A percentile compares a stretch with the other conserved stretches of the same genome.
Conservation (phyloP, 2,329 filamentous ascomycete species). For the Penicillium sp. region DNA sequence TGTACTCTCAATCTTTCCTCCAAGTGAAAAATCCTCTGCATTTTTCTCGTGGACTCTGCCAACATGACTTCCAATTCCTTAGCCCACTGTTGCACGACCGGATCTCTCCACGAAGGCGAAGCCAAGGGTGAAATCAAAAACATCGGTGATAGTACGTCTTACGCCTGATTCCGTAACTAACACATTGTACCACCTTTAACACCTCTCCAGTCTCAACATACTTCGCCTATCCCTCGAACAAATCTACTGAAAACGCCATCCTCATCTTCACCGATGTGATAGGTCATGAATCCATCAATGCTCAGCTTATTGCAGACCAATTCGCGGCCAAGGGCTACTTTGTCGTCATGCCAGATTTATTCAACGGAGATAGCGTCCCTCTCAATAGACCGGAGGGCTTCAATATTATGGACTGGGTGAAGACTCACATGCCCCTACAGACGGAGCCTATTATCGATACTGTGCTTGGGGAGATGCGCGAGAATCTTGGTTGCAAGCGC, state of each 20-base stretch:
- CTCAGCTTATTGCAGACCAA: constrained; percentile 68
- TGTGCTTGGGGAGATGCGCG: constrained; percentile 43
- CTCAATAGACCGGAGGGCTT: constrained; percentile 57
- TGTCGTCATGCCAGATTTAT: constrained; percentile 68
- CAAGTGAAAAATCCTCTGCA: not conserved
- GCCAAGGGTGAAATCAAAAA: constrained; percentile 45
- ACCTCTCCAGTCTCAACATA: constrained; percentile 53
- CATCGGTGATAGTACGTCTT: constrained; percentile 42
- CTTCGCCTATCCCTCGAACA: constrained; percentile 53
- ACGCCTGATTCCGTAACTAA: not conserved
- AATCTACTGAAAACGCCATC: constrained; percentile 54
- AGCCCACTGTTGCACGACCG: constrained; percentile 42
- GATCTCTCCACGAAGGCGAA: constrained; percentile 49
- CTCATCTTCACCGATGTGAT: constrained; percentile 60
- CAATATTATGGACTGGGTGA: constrained; percentile 54
- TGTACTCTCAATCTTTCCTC: not conserved
- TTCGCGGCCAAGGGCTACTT: constrained; percentile 71
- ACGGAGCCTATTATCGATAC: constrained; percentile 56
- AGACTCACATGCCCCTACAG: constrained; percentile 44
- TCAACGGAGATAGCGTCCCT: constrained; percentile 64
- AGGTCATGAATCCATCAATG: constrained; percentile 58
- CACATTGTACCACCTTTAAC: not conserved
- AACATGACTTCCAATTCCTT: constrained; percentile 49
- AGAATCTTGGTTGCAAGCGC: constrained; percentile 29
- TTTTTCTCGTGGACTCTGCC: not conserved